Evolutionary conservation across 2,329 filamentous ascomycete genomes (phyloP).

Genomic region (Botrytis hyacinthi): DNA sequence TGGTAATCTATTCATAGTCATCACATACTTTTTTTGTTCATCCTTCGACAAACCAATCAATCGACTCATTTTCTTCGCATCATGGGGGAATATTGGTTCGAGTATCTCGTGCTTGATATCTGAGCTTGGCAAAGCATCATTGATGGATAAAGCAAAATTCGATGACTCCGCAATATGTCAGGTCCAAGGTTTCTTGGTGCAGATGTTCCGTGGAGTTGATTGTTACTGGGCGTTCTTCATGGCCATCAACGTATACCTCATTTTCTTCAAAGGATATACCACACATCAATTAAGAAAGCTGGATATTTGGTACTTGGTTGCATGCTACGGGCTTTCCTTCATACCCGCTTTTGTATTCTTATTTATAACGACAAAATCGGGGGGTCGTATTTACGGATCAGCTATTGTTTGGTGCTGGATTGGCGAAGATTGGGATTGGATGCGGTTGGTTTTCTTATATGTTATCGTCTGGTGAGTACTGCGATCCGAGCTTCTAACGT

Average conservation of each 20-base stretch:
- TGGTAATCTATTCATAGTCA: constrained; percentile 52
- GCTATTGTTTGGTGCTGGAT: constrained; percentile 76
- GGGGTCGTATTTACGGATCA: constrained; percentile 39
- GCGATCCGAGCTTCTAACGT: not conserved
- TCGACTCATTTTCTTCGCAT: constrained; percentile 57
- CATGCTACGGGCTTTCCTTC: constrained; percentile 54
- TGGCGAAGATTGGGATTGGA: constrained; percentile 60
- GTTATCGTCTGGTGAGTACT: constrained; percentile 57
- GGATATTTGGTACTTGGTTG: constrained; percentile 53
- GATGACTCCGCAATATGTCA: constrained; percentile 48
- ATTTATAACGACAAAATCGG: constrained; percentile 43
- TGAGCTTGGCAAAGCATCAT: constrained; percentile 41
- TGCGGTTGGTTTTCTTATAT: constrained; percentile 73
- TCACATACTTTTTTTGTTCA: constrained; percentile 48
- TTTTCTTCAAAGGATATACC: constrained; percentile 54
- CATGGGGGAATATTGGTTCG: constrained; percentile 54
- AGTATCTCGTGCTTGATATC: constrained; percentile 56
- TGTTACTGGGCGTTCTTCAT: constrained; percentile 55
- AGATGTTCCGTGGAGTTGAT: constrained; percentile 63
- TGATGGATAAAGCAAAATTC: not conserved
- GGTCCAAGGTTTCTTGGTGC: constrained; percentile 75
- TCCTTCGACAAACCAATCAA: constrained; percentile 58
- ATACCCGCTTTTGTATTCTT: constrained; percentile 51
- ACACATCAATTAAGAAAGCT: constrained; percentile 48
- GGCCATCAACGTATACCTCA: constrained; percentile 59